Evolutionary conservation across 2,329 filamentous ascomycete species (phyloP).

Genomic region (Phialemonium atrogriseum): DNA sequence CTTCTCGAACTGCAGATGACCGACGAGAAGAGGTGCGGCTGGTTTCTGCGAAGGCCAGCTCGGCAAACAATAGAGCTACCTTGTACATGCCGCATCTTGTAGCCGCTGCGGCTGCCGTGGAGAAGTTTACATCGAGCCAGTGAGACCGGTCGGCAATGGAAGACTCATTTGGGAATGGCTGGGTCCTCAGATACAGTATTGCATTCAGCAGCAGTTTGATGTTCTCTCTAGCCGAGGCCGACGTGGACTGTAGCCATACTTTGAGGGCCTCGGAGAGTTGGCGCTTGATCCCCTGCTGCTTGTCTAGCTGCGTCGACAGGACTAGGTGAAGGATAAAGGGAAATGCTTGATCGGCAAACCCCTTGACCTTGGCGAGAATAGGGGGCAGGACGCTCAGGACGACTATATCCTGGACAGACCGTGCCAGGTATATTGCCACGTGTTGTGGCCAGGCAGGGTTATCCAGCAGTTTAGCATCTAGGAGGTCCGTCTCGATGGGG

Average conservation of each 20-base stretch:
- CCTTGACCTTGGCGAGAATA: slow-evolving; percentile 56
- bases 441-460: slow-evolving; percentile 50
- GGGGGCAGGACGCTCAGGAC: slow-evolving; percentile 61
- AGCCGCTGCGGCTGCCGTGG: slow-evolving; percentile 62
- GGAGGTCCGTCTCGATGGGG: slow-evolving; percentile 20
- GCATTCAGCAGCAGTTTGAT: slow-evolving; percentile 67
- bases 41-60: slow-evolving; percentile 56
- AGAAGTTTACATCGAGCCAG: slow-evolving; percentile 82
- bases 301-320: slow-evolving; percentile 58
- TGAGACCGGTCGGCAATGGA: slow-evolving; percentile 70
- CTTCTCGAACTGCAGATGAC: slow-evolving; percentile 48
- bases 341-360: slow-evolving; percentile 66
- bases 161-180: slow-evolving; percentile 62
- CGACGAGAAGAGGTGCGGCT: slow-evolving; percentile 54
- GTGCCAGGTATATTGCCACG: slow-evolving; percentile 53
- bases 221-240: slow-evolving; percentile 46
- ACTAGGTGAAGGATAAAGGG: slow-evolving; percentile 82
- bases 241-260: slow-evolving; percentile 49
- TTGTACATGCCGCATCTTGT: slow-evolving; percentile 77
- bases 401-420: slow-evolving; percentile 51
- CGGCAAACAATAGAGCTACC: slow-evolving; percentile 74
- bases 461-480: slow-evolving; percentile 31
- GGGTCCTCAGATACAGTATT: slow-evolving; percentile 81
- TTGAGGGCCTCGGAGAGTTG: slow-evolving; percentile 58
- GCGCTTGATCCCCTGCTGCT: slow-evolving; percentile 49